Evolutionary conservation across 1,284 basidiomycete genomes (phyloP).

Genomic region (Ganoderma sinense): DNA sequence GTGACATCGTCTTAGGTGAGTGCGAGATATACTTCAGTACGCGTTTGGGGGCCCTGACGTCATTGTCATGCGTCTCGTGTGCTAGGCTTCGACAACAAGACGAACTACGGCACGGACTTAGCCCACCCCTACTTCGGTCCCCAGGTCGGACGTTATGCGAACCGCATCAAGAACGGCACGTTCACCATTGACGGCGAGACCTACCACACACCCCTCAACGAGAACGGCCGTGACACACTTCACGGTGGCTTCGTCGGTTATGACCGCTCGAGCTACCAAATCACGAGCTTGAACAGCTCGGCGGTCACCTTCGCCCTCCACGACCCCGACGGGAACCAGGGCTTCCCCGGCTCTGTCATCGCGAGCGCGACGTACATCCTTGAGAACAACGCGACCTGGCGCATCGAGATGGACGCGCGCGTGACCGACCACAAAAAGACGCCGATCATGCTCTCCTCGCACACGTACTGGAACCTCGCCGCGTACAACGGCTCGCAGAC

Average conservation of each 20-base stretch:
- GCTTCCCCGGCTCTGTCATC: conserved; percentile 60
- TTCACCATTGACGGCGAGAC: conserved; percentile 62
- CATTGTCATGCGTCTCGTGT: neutral
- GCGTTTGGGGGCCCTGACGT: neutral
- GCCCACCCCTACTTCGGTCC: conserved; percentile 54
- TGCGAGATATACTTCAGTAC: neutral
- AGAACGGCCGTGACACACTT: conserved; percentile 51
- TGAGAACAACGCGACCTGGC: conserved; percentile 45
- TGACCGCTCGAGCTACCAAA: conserved; percentile 62
- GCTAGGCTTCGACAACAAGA: conserved; percentile 6
- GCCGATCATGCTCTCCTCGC: conserved; percentile 65
- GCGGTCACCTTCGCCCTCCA: conserved; percentile 59
- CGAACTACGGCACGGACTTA: conserved; percentile 49
- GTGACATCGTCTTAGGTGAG: conserved; percentile 20
- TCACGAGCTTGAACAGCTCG: conserved; percentile 46
- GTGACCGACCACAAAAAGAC: conserved; percentile 46
- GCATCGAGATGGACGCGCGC: conserved; percentile 2
- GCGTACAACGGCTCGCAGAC: conserved; percentile 55
- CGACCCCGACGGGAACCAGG: conserved; percentile 55
- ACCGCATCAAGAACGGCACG: conserved; percentile 61
- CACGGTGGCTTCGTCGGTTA: conserved; percentile 62
- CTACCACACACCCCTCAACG: conserved; percentile 59
- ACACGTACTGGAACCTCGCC: conserved; percentile 65
- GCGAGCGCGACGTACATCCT: conserved; percentile 59
- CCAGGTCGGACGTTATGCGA: conserved; percentile 59